Evolutionary conservation across 2,329 filamentous ascomycete genomes (phyloP).

Genomic region (Fusarium temperatum): DNA sequence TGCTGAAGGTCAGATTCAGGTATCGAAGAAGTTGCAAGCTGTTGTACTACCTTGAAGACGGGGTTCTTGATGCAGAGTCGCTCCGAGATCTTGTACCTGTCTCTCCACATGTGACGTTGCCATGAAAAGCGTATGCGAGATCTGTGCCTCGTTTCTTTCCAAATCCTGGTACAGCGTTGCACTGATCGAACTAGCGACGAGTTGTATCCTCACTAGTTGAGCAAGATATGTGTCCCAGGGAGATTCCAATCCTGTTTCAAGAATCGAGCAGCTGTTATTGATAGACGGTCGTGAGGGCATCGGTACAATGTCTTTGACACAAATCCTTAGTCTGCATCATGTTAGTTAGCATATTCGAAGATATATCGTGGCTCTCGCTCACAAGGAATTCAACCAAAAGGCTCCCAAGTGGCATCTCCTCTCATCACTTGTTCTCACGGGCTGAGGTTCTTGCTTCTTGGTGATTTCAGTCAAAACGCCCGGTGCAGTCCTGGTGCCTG

Average conservation of each 20-base stretch:
- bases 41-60: neutral
- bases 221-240: neutral
- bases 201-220: neutral
- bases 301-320: neutral
- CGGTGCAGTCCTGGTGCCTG: neutral
- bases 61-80: neutral
- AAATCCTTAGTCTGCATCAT: neutral
- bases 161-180: neutral
- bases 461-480: neutral
- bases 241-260: neutral
- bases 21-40: neutral
- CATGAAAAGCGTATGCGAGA: neutral
- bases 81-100: neutral
- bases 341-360: neutral
- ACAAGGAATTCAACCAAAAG: conserved; percentile 18
- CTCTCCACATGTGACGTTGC: conserved; percentile 2
- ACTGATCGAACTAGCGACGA: neutral
- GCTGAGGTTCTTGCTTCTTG: neutral
- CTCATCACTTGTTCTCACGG: neutral
- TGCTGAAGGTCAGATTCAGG: neutral
- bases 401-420: conserved; percentile 10
- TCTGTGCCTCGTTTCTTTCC: neutral
- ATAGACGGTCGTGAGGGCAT: neutral
- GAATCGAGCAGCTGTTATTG: neutral
- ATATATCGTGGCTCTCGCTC: rapidly evolving